Base-by-base conservation (phyloP, 306 rosid species). In the Luffa aegyptiaca region DNA sequence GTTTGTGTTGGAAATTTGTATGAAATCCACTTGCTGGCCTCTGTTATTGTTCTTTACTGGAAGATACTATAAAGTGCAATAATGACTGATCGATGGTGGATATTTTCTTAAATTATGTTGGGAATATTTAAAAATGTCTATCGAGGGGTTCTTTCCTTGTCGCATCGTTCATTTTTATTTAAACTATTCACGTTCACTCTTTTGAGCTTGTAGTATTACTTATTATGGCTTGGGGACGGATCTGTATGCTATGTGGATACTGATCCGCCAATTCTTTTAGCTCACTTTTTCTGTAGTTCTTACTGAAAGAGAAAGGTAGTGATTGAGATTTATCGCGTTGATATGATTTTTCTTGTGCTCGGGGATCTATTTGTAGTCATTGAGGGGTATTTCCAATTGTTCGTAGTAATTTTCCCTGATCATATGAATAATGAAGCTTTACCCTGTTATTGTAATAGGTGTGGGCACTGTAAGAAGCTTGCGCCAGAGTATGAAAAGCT, bases 381-480 rank as follows among this genome's bases (percentile, higher is more conserved):
- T 1, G 21, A 4, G 58, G 20, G 41, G 2, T 51, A 14, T 74
- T 17, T 74, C 46, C 62, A 51, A 18, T 74, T 33, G 16, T 2
- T 33, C 20, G 17, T 17, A 10, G 35, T 79, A 48, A 18, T 46
- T n/a, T 18, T n/a, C 16, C 31, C 37, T 9, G 11, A 44, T 11
- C 42, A 21, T 63, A 7, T 36, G 61, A 46, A 12, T 65, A 14
- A 52, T 62, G 71, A 51, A 68, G n/a, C 52, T 26, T 21, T 13
- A 37, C 17, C 62, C 45, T 69, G 37, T 37, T 6, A 20, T 69
- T 26, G 56, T 77, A 77, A 71, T 82, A 94, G 98, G 98, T 94
- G 97, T 86, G 98, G 97, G 14, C 98, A 95, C 77, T 90, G 97
- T 87, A 92, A 95, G 83, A 95, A 68, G 86, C 97, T 95, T 79